phyloP scores from a whole-genome alignment of 2,329 filamentous ascomycete species.

The Pseudogymnoascus sp. region DNA sequence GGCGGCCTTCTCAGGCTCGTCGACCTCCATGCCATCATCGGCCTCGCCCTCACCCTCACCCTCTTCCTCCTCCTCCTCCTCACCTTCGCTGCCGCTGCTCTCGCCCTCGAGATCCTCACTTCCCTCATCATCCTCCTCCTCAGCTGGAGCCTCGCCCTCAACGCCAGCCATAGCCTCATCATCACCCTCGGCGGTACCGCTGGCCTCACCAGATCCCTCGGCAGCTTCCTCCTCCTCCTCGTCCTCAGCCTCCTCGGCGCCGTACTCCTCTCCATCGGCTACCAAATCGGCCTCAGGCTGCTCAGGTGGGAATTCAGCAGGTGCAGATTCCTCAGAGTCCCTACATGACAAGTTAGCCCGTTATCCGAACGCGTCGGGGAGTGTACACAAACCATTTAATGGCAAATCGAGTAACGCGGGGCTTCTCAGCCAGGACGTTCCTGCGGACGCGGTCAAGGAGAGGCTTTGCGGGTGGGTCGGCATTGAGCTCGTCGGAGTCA shows the following conservation, averaged over 20 bases:
- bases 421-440: constrained; percentile 94
- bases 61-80: constrained; percentile 57
- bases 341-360: constrained; percentile 39
- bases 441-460: constrained; percentile 86
- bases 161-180: constrained; percentile 71
- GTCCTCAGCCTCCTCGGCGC: constrained; percentile 78
- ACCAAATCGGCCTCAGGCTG: constrained; percentile 89
- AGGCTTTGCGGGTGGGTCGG: constrained; percentile 86
- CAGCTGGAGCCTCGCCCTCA: constrained; percentile 44
- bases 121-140: constrained; percentile 63
- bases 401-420: constrained; percentile 90
- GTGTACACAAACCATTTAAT: constrained; percentile 82
- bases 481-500: constrained; percentile 79
- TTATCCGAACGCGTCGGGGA: background rate
- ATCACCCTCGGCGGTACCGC: constrained; percentile 43
- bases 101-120: constrained; percentile 75
- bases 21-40: constrained; percentile 45
- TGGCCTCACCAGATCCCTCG: constrained; percentile 42
- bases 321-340: constrained; percentile 96
- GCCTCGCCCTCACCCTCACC: constrained; percentile 40
- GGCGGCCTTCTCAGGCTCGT: constrained; percentile 30
- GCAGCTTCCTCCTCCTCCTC: constrained; percentile 58
- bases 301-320: constrained; percentile 91
- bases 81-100: constrained; percentile 64
- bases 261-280: constrained; percentile 83